Base-by-base conservation (phyloP, 306 rosid genomes). In the Gynostemma pentaphyllum region DNA sequence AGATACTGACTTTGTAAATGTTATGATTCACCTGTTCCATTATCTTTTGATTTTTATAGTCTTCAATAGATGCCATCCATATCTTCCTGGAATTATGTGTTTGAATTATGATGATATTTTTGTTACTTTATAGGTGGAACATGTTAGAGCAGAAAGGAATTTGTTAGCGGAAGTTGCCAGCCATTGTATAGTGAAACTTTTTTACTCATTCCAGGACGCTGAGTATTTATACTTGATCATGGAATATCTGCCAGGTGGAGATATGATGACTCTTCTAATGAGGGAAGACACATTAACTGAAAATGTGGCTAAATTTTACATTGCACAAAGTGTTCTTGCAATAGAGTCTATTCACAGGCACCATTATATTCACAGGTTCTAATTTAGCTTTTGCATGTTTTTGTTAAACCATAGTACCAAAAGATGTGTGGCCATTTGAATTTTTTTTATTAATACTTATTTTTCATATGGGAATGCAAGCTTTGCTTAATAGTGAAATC, bases 211-310 rank as follows among this genome's bases (percentile, higher is more conserved):
- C 76, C 98, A 92, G 79, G 98, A 92, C 64, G 78, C 89, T 44
- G 98, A 92, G 45, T 86, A 80, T 70, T 81, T 92, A 75, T 92
- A 92, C 76, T 79, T 92, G 73, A 88, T 92, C 14, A 92, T 92
- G 98, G 98, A 92, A 82, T 92, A 92, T 78, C 90, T 92, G 7
- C 98, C 98, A 55, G 98, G 98, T 46, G 98, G 98, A 71, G 98
- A 92, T 80, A 61, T 92, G 78, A 92, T 92, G 98, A 92, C 96
- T 69, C 79, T 92, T 68, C 80, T 92, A 72, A 92, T 92, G 78
- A 88, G 98, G 76, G 98, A 88, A 82, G 96, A 88, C 69, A 92
- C 95, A 64, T 79, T 92, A 75, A 75, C 84, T 71, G 98, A 92
- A 78, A 69, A 60, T 71, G 88, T 88, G 70, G 83, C 96, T 69